phyloP scores from a whole-genome alignment of 108 stramenopile genomes.

The Discostella stelligeroides region DNA sequence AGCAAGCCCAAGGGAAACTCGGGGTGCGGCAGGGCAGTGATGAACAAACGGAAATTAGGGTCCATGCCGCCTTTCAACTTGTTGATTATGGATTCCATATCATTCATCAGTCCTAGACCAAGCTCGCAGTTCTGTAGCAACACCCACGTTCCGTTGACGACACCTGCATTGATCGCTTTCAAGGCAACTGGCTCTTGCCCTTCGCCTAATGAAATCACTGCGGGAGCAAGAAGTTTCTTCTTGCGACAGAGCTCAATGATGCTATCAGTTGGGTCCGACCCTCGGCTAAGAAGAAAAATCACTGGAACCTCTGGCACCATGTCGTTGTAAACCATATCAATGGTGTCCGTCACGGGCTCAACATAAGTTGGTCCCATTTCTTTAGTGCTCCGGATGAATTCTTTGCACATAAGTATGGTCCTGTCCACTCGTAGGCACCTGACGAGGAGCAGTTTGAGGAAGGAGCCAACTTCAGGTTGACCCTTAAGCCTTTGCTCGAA shows the following conservation, averaged over 20 bases:
- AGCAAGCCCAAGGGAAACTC: constrained; percentile 91
- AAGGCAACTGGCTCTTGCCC: constrained; percentile 93
- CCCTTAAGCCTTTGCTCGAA: constrained; percentile 81
- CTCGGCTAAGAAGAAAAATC: constrained; percentile 87
- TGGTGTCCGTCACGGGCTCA: constrained; percentile 92
- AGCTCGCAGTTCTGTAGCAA: constrained; percentile 93
- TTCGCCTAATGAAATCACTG: constrained; percentile 90
- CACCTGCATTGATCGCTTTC: constrained; percentile 85
- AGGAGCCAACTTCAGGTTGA: constrained; percentile 73
- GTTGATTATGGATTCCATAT: constrained; percentile 83
- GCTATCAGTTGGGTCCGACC: constrained; percentile 92
- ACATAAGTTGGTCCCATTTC: constrained; percentile 87
- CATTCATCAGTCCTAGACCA: constrained; percentile 84
- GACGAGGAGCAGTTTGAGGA: constrained; percentile 80
- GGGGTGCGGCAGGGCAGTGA: constrained; percentile 86
- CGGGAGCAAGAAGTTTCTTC: constrained; percentile 84
- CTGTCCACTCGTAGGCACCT: constrained; percentile 88
- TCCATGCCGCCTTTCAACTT: constrained; percentile 76
- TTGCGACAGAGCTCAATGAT: constrained; percentile 84
- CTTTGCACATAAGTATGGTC: constrained; percentile 84
- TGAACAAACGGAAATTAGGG: constrained; percentile 88
- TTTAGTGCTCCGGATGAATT: constrained; percentile 77
- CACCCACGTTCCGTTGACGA: constrained; percentile 92
- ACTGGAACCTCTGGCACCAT: constrained; percentile 84
- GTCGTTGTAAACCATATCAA: constrained; percentile 84